Conservation (phyloP, 2,329 filamentous ascomycete genomes). For the Neofusicoccum sp. region DNA sequence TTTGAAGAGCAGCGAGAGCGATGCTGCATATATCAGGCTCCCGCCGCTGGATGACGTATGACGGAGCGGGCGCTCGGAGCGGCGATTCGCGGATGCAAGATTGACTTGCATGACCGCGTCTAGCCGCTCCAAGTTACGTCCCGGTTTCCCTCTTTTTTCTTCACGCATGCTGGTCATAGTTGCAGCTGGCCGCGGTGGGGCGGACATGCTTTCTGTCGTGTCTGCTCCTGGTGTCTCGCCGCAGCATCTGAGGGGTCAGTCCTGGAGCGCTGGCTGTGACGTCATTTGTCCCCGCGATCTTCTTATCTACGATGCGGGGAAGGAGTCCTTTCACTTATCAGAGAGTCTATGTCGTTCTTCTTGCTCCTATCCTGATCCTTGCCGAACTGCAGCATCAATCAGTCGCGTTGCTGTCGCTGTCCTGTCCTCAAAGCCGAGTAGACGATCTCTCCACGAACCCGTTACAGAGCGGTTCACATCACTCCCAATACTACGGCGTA, state of each 20-base stretch:
- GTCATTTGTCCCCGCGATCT: neutral
- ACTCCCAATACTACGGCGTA: too few relatives aligned
- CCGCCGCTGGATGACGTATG: slow-evolving; percentile 6
- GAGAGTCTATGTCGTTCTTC: neutral
- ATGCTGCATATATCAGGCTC: slow-evolving; percentile 12
- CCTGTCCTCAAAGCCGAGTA: too few relatives aligned
- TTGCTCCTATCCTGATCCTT: too few relatives aligned
- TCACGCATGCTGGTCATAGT: slow-evolving; percentile 2
- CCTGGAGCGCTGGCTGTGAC: neutral
- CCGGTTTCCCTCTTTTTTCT: neutral
- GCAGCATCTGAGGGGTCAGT: too few relatives aligned
- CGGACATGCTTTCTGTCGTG: neutral
- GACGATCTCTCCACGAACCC: too few relatives aligned
- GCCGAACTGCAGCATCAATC: too few relatives aligned
- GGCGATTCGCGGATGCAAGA: neutral
- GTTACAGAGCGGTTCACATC: too few relatives aligned
- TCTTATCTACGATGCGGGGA: neutral
- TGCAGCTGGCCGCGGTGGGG: too few relatives aligned
- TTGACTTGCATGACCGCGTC: slow-evolving; percentile 8
- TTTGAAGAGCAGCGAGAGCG: neutral
- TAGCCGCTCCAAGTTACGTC: neutral
- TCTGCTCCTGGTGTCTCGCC: neutral
- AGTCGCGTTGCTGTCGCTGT: too few relatives aligned
- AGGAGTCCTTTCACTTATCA: neutral
- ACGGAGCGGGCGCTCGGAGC: neutral